Evolutionary conservation across 2,329 filamentous ascomycete species (phyloP).

Genomic region (Cryphonectria radicalis): DNA sequence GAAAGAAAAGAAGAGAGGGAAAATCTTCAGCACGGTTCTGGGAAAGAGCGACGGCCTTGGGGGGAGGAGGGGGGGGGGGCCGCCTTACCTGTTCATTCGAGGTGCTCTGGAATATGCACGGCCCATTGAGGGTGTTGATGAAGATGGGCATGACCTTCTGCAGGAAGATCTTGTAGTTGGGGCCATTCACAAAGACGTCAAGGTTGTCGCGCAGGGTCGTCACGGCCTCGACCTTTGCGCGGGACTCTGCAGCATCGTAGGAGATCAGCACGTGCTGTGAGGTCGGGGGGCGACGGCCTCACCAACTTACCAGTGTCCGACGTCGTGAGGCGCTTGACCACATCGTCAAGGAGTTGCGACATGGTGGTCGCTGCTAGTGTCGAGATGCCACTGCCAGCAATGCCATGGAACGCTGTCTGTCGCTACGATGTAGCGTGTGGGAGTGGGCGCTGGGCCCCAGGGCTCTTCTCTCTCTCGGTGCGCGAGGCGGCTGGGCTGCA

Average conservation of each 20-base stretch:
- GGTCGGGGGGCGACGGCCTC: neutral
- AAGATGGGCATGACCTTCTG: conserved; percentile 89
- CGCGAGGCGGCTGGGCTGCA: neutral
- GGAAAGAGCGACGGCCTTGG: neutral
- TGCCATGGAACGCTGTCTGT: conserved; percentile 28
- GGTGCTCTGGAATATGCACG: conserved; percentile 88
- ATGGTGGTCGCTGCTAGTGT: conserved; percentile 57
- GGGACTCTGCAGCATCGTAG: conserved; percentile 65
- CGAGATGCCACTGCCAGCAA: conserved; percentile 8
- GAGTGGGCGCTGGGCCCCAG: neutral
- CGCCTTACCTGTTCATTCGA: conserved; percentile 80
- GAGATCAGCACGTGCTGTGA: conserved; percentile 28
- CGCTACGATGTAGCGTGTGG: neutral
- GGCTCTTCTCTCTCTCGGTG: neutral
- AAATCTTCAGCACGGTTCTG: conserved; percentile 31
- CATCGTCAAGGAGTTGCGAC: conserved; percentile 66
- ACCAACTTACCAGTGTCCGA: conserved; percentile 56
- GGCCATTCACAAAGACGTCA: conserved; percentile 81
- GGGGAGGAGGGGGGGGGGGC: no score
- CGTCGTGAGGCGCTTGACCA: conserved; percentile 62
- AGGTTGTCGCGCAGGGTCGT: conserved; percentile 88
- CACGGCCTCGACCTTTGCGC: conserved; percentile 80
- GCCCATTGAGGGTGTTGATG: conserved; percentile 79
- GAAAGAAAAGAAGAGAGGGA: neutral
- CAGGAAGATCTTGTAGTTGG: conserved; percentile 80